Base-by-base conservation (phyloP, 2,329 filamentous ascomycete species). In the Helotiales sp. region DNA sequence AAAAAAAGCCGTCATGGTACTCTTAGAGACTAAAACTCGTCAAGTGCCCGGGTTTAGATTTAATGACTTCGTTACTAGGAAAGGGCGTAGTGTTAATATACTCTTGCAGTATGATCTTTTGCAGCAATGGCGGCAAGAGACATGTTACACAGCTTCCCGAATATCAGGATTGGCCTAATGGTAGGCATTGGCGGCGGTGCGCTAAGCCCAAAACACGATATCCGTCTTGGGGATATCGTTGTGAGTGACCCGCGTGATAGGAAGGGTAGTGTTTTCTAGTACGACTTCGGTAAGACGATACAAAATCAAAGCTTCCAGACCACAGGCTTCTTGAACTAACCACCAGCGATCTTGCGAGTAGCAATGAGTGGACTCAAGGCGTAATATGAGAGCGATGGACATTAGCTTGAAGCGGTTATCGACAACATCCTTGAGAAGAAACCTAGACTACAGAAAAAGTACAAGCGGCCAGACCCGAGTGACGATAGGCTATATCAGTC, bases 401-500 rank as follows among this genome's bases (percentile, higher is more conserved):
- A 71, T 69, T 26, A 67, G 22, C 52, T 75, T 52, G 59, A 72
- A 57, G 63, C 34, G 34, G 34, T 15, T 13, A 75, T 78, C 24
- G 40, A 70, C 1, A 47, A 4, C 10, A 66, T 73, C 45, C 65
- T 79, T 3, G 43, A 74, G 10, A 68, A 72, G 47, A 74, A 75
- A 7, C 73, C 70, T 45, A 75, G 69, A 60, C 63, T 79, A 26
- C 61, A 63, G 32, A 67, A 63, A 40, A 75, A 75, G 22, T 78
- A 76, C 64, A 65, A 40, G 26, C 68, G 71, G 22, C 77, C 75
- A 40, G 68, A 69, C n/a, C 28, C 47, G 43, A 68, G 40, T 13
- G 75, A 64, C 34, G 77, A 80, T 59, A 71, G 50, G 47, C 66
- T 80, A 8, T 80, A 77, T 68, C 30, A 65, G 55, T 32, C 69